Percentiles rank a stretch among this genome's conserved stretches.
phyloP scores from a whole-genome alignment of 179 eudicot genomes.

The Spergularia azorica region DNA sequence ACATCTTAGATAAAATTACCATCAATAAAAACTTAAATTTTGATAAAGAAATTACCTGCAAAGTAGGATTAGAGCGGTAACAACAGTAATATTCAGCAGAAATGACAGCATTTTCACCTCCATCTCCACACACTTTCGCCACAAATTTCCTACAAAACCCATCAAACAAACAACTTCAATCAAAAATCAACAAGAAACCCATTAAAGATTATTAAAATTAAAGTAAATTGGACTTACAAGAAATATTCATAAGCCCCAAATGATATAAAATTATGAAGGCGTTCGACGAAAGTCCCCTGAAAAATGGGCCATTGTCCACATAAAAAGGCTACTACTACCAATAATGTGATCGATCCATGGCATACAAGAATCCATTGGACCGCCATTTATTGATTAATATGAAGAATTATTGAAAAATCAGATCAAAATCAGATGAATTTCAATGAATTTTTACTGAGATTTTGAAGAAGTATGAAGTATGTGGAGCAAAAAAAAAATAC shows the following conservation, averaged over 20 bases:
- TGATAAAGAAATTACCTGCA: conserved; percentile 57
- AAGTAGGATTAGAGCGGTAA: conserved; percentile 87
- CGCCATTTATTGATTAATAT: conserved; percentile 15
- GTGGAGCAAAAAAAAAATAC: background rate
- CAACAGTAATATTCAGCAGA: conserved; percentile 78
- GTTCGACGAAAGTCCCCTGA: conserved; percentile 75
- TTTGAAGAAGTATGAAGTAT: background rate
- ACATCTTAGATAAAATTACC: background rate
- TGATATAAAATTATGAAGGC: conserved; percentile 69
- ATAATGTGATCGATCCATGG: conserved; percentile 64
- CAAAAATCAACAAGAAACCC: conserved; percentile 1
- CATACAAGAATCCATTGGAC: conserved; percentile 79
- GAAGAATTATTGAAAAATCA: background rate
- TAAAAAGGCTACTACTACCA: conserved; percentile 74
- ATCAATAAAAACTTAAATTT: background rate
- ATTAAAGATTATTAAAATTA: background rate
- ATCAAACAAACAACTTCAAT: conserved; percentile 10
- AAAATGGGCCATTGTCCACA: conserved; percentile 98
- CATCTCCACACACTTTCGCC: conserved; percentile 56
- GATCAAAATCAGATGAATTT: background rate
- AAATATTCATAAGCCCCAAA: conserved; percentile 83
- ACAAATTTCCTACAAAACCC: conserved; percentile 56
- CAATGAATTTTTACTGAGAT: background rate
- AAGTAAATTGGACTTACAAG: conserved; percentile 36
- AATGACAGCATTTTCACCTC: conserved; percentile 64